These are phyloP conservation scores for Sugiyamaella valdiviana DNA, from an alignment of 805 yeast species.

Conservation along the genomic window DNA sequence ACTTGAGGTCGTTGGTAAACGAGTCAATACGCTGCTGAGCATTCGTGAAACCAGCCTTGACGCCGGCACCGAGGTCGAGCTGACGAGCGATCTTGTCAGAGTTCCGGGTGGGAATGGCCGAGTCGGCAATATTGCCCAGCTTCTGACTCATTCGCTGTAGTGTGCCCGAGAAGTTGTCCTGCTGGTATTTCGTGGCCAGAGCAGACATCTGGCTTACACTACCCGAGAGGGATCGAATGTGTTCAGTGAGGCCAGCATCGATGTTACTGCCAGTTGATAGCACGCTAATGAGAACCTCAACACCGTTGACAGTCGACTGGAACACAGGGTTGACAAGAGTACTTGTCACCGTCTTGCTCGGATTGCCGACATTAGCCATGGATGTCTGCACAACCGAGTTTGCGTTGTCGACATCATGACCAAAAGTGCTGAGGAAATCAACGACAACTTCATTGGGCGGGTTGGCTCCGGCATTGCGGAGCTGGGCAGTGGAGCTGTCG, in stretches of 20 bases:
- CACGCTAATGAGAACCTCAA: constrained; percentile 4
- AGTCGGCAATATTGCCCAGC: constrained; percentile 1
- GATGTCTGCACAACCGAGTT: constrained; percentile 1
- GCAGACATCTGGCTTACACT: constrained; percentile 2
- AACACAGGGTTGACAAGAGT: constrained; percentile 9
- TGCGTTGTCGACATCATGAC: constrained; percentile 3
- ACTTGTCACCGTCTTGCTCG: not conserved
- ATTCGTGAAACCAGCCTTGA: constrained; percentile 15
- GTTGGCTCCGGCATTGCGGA: not conserved
- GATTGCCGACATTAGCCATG: constrained; percentile 3
- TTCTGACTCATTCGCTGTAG: constrained; percentile 9
- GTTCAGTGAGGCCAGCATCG: constrained; percentile 2
- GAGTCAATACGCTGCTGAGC: constrained; percentile 18
- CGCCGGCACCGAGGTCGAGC: constrained; percentile 7
- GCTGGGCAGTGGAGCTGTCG: constrained; percentile 1
- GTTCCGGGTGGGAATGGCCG: not conserved
- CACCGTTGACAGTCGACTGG: constrained; percentile 6
- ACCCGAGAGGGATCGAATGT: constrained; percentile 1
- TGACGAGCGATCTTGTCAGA: constrained; percentile 6
- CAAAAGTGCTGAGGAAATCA: not conserved
- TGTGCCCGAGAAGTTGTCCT: constrained; percentile 4
- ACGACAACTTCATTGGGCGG: not conserved
- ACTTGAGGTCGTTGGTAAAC: constrained; percentile 5
- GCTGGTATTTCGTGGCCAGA: constrained; percentile 5
- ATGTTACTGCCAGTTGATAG: constrained; percentile 1